Percentiles rank a stretch among this genome's conserved stretches.
Conservation (phyloP, 2,329 filamentous ascomycete species). For the Sclerotinia trifoliorum region DNA sequence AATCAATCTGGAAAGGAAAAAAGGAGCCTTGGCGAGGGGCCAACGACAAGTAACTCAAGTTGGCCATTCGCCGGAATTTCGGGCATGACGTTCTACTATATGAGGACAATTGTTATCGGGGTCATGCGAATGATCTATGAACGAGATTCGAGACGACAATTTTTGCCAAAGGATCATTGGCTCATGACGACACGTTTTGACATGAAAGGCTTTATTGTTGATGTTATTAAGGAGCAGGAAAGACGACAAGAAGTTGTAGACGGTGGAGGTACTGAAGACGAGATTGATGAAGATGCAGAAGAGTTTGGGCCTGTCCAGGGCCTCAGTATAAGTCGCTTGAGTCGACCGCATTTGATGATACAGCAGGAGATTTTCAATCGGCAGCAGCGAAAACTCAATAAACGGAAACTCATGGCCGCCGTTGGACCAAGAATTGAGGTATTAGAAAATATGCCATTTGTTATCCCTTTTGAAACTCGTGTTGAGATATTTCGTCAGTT, state of each 20-base stretch:
- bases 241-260: conserved; percentile 67
- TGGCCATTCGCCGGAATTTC: conserved; percentile 59
- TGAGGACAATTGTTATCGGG: conserved; percentile 76
- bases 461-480: conserved; percentile 87
- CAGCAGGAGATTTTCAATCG: conserved; percentile 60
- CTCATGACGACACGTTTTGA: conserved; percentile 87
- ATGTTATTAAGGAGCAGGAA: conserved; percentile 86
- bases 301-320: conserved; percentile 42
- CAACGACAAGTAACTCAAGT: conserved; percentile 8
- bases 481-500: conserved; percentile 94
- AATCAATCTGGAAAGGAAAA: conserved; percentile 26
- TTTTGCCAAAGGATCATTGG: conserved; percentile 84
- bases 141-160: conserved; percentile 82
- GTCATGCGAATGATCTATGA: conserved; percentile 88
- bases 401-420: conserved; percentile 70
- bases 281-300: conserved; percentile 45
- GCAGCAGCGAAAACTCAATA: conserved; percentile 64
- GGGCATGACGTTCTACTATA: conserved; percentile 73
- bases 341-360: conserved; percentile 61
- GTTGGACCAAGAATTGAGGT: conserved; percentile 87
- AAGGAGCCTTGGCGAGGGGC: background rate
- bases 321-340: conserved; percentile 52
- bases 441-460: conserved; percentile 93
- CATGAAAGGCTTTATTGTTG: conserved; percentile 81
- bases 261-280: conserved; percentile 45